Percentiles rank a stretch among this genome's conserved stretches.
Evolutionary conservation across 1,284 basidiomycete genomes (phyloP).

Genomic region (Mycocalia duriaeana): DNA sequence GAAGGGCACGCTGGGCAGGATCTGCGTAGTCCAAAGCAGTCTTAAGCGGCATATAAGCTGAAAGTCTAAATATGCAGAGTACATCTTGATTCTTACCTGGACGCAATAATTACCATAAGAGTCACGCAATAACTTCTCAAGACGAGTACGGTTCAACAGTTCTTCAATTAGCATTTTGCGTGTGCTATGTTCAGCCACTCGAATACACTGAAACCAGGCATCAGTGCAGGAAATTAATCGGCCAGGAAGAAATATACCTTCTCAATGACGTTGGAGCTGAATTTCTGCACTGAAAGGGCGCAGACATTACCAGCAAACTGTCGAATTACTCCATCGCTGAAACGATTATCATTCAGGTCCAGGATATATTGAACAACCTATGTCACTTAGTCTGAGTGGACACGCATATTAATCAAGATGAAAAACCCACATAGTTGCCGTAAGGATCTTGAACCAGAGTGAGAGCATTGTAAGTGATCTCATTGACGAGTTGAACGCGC

Average conservation of each 20-base stretch:
- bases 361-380: conserved; percentile 96
- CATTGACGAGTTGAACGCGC: conserved; percentile 93
- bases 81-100: conserved; percentile 46
- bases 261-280: conserved; percentile 92
- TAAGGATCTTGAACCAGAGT: conserved; percentile 99
- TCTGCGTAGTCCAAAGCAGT: conserved; percentile 96
- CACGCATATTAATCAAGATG: conserved; percentile 1
- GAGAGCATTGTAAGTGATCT: conserved; percentile 98
- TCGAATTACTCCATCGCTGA: conserved; percentile 95
- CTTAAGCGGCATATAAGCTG: conserved; percentile 33
- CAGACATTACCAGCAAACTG: conserved; percentile 98
- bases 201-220: conserved; percentile 71
- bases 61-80: conserved; percentile 1
- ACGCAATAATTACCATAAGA: conserved; percentile 96
- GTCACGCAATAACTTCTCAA: conserved; percentile 94
- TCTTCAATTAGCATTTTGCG: conserved; percentile 96
- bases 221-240: conserved; percentile 10
- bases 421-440: conserved; percentile 79
- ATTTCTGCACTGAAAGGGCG: conserved; percentile 97
- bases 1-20: conserved; percentile 74
- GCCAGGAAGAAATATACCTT: conserved; percentile 49
- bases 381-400: conserved; percentile 7
- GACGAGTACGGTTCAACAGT: conserved; percentile 86
- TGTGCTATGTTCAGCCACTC: conserved; percentile 92
- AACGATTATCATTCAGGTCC: conserved; percentile 95